phyloP scores from a whole-genome alignment of 345 rosid genomes.

The Cardiospermum halicacabum region DNA sequence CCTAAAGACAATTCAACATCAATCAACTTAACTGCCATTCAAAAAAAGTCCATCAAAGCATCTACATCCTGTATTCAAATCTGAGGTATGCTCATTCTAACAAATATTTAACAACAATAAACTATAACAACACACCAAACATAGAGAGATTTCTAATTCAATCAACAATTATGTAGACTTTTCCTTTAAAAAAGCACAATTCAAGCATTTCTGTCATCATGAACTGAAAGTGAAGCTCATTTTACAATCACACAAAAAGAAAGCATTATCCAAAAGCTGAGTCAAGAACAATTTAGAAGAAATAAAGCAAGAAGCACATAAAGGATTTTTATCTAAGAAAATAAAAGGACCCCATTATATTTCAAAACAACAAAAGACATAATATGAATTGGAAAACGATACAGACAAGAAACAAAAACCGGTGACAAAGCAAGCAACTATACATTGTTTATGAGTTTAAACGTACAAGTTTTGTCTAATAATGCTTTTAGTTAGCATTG shows the following conservation, averaged over 20 bases:
- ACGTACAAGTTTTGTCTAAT: background rate
- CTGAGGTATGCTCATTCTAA: background rate
- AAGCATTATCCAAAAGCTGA: constrained; percentile 20
- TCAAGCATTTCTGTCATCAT: background rate
- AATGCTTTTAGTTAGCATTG: background rate
- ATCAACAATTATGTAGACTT: background rate
- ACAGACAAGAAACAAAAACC: constrained; percentile 3
- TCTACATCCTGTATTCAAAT: background rate
- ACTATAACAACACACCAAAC: background rate
- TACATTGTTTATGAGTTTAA: background rate
- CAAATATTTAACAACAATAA: background rate
- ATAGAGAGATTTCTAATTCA: background rate
- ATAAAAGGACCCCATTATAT: constrained; percentile 18
- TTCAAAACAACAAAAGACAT: background rate
- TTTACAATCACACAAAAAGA: constrained; percentile 12
- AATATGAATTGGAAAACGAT: constrained; percentile 12
- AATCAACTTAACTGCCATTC: background rate
- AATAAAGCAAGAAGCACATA: constrained; percentile 34
- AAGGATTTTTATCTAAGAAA: constrained; percentile 29
- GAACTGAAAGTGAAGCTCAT: background rate
- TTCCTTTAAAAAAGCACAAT: background rate
- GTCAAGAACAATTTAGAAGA: constrained; percentile 8
- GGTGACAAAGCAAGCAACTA: constrained; percentile 6
- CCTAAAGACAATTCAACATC: background rate
- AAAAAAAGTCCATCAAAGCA: background rate